Percentiles rank a stretch among this genome's conserved stretches.
Conservation (phyloP, 306 rosid genomes). For the Vachellia collinsii region DNA sequence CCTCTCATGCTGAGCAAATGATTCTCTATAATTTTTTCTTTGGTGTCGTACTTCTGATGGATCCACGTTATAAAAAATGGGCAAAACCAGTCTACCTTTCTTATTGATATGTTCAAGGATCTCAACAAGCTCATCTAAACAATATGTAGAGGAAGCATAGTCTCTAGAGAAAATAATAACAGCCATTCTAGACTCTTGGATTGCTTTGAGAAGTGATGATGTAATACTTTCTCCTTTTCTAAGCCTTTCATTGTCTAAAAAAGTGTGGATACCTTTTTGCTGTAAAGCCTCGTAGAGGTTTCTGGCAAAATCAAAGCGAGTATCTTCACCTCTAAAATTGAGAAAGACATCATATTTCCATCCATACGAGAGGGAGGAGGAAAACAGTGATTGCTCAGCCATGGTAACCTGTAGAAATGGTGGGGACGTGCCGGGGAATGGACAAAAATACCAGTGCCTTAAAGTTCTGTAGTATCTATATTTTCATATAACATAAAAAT, state of each 20-base stretch:
- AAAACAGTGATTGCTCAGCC: background rate
- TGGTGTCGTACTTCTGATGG: background rate
- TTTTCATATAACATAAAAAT: too few species aligned
- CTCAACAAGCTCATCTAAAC: background rate
- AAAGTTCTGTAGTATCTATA: too few species aligned
- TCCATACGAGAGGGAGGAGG: background rate
- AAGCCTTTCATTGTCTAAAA: background rate
- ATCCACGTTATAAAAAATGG: background rate
- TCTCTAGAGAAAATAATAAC: background rate
- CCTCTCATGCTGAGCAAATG: background rate
- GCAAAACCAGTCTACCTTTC: background rate
- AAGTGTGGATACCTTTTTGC: background rate
- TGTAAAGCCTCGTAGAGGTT: background rate
- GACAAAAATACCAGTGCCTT: background rate
- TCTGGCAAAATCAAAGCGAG: background rate
- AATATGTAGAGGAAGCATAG: constrained; percentile 6
- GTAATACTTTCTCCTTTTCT: background rate
- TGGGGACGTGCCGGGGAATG: background rate
- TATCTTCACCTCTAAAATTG: background rate
- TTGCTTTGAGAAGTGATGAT: background rate
- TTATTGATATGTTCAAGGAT: background rate
- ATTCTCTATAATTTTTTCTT: background rate
- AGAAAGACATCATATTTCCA: background rate
- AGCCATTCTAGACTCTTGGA: background rate
- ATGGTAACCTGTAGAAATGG: background rate